A percentile compares a stretch with the other conserved stretches of the same genome.
Evolutionary conservation across 2,329 filamentous ascomycete genomes (phyloP).

Genomic region (Alternaria sp.): DNA sequence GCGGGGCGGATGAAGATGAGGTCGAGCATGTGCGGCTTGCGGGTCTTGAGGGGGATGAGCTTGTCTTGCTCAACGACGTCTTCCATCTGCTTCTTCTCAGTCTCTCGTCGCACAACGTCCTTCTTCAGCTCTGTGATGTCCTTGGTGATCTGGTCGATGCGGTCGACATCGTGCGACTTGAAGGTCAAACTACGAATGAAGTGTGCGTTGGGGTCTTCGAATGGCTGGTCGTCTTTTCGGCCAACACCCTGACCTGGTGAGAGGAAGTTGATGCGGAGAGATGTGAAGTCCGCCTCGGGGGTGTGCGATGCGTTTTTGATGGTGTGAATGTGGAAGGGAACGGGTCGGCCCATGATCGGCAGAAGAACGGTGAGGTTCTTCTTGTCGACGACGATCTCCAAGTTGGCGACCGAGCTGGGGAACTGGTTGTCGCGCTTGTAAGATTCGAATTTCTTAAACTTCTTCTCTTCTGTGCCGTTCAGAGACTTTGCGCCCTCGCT

Average conservation of each 20-base stretch:
- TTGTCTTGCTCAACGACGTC: conserved; percentile 99
- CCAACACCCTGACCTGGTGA: conserved; percentile 97
- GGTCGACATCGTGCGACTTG: conserved; percentile 84
- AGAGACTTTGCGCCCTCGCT: conserved; percentile 82
- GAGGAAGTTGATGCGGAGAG: conserved; percentile 94
- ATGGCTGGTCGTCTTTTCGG: conserved; percentile 95
- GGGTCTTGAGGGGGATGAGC: conserved; percentile 90
- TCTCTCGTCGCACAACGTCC: conserved; percentile 87
- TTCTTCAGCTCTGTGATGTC: conserved; percentile 98
- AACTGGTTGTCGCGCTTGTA: conserved; percentile 98
- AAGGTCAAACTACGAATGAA: conserved; percentile 96
- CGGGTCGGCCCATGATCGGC: conserved; percentile 95
- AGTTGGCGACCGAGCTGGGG: conserved; percentile 78
- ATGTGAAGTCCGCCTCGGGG: conserved; percentile 92
- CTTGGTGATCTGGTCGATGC: conserved; percentile 88
- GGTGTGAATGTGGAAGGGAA: conserved; percentile 96
- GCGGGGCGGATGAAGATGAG: conserved; percentile 96
- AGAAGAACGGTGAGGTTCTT: conserved; percentile 91
- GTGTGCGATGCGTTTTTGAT: conserved; percentile 99
- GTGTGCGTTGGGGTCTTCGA: conserved; percentile 94
- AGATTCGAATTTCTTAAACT: conserved; percentile 98
- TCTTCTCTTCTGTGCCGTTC: conserved; percentile 93
- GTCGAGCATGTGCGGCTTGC: conserved; percentile 86
- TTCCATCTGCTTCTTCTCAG: conserved; percentile 99
- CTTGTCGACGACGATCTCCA: conserved; percentile 87